Percentiles rank a stretch among this genome's conserved stretches.
These are phyloP conservation scores for Phytophthora hibernalis DNA, from an alignment of 352 stramenopile genomes.

Conservation along the genomic window DNA sequence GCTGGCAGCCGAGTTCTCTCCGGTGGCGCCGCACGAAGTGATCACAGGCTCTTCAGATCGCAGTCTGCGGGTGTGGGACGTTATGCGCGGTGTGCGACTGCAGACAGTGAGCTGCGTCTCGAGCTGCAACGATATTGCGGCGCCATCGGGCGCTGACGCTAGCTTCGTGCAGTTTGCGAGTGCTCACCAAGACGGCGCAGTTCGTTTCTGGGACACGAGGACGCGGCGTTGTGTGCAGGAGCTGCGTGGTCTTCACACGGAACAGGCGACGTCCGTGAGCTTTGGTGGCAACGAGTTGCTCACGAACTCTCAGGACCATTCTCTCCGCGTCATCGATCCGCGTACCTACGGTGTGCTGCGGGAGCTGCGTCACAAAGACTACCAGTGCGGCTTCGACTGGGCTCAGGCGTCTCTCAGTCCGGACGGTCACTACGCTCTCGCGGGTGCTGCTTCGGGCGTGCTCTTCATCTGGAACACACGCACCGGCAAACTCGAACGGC, in stretches of 20 bases:
- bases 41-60: constrained; percentile 81
- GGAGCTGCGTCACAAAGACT: constrained; percentile 55
- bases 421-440: constrained; percentile 64
- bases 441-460: constrained; percentile 56
- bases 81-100: constrained; percentile 64
- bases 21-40: constrained; percentile 62
- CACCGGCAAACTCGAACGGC: constrained; percentile 58
- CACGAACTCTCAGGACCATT: constrained; percentile 83
- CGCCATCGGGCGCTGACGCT: constrained; percentile 34
- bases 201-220: constrained; percentile 83
- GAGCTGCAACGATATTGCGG: constrained; percentile 84
- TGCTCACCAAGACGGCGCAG: constrained; percentile 77
- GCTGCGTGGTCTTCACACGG: constrained; percentile 59
- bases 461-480: constrained; percentile 75
- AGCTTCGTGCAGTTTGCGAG: constrained; percentile 75
- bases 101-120: constrained; percentile 82
- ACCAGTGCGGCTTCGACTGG: constrained; percentile 86
- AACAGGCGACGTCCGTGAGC: constrained; percentile 82
- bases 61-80: constrained; percentile 82
- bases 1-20: constrained; percentile 78
- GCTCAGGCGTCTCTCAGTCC: constrained; percentile 78
- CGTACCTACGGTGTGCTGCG: constrained; percentile 63
- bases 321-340: constrained; percentile 69
- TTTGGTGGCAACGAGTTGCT: constrained; percentile 63
- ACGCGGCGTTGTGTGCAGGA: constrained; percentile 62